Evolutionary conservation across 1,139 yeast genomes (phyloP).

Genomic region (Tardiomyces depauwii): DNA sequence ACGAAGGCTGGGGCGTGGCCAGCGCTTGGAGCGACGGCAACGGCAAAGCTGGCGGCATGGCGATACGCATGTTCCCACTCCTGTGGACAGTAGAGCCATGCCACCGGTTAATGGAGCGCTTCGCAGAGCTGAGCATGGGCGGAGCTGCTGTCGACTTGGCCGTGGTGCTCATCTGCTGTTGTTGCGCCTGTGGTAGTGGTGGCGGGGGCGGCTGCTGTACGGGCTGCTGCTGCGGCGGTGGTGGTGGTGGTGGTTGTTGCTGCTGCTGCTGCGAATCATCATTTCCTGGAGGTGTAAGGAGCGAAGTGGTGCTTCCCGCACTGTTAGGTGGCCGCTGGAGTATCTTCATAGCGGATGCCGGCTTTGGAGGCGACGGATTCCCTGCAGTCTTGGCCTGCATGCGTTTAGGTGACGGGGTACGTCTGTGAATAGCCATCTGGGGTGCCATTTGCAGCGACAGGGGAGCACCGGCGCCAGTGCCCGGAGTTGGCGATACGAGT

Average conservation of each 20-base stretch:
- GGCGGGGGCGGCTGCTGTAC: background rate
- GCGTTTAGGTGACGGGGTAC: slow-evolving; percentile 3
- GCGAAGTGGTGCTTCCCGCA: background rate
- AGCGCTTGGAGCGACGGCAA: slow-evolving; percentile 6
- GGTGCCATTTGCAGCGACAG: background rate
- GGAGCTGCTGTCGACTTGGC: slow-evolving; percentile 2
- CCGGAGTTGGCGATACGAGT: no score
- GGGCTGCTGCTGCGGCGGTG: background rate
- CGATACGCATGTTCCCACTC: slow-evolving; percentile 13
- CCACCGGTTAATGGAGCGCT: background rate
- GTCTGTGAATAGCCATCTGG: background rate
- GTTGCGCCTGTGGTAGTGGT: slow-evolving; percentile 1
- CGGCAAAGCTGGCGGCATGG: slow-evolving; percentile 18
- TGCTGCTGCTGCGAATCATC: background rate
- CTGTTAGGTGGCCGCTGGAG: background rate
- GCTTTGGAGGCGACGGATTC: slow-evolving; percentile 1
- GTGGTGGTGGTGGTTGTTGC: background rate
- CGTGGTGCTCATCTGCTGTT: slow-evolving; percentile 3
- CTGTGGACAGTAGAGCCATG: slow-evolving; percentile 3
- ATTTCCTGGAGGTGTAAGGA: background rate
- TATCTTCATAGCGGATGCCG: background rate
- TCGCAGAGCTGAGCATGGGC: background rate
- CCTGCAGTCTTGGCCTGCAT: background rate
- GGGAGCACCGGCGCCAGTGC: no score
- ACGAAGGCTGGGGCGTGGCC: background rate